Base-by-base conservation (phyloP, 176 grass and related monocot species). In the Ensete ventricosum region DNA sequence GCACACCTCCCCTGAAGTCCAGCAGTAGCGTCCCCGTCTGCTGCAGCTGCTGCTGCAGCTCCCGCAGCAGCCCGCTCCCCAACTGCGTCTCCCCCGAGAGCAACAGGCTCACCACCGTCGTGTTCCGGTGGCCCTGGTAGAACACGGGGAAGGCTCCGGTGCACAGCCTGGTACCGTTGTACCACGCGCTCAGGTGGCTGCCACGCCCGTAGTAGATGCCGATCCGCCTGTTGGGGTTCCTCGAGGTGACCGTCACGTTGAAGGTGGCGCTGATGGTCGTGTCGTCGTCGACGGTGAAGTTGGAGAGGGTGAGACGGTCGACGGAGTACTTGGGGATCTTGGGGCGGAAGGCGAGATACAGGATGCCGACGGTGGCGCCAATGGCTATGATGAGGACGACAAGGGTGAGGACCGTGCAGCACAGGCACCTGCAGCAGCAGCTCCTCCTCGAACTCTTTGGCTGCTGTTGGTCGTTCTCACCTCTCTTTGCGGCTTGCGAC, bases 61-160 rank as follows among this genome's bases (percentile, higher is more conserved):
- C 82, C 43, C 14, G 27, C 14, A 84, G 66, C 11, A 99, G 77
- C 50, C 52, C 78, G 49, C 88, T 79, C 24, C 87, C 83, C 34
- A 94, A 60, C 34, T 77, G 9, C 9, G 88, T 83, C 78, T 84
- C 76, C 1, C 95, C 95, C 10, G 76, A 1, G 10, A 99, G 80
- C 25, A 57, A 14, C 78, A 99, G 29, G 12, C 50, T 24, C 0
- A 88, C 78, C 50, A 43, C 72, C 53, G 89, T 86, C 11, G 84
- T 99, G 81, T 74, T 89, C 43, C 73, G 84, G 83, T 94, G 95
- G 24, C 95, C 95, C 86, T 99, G 95, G 86, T 89, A 99, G 50
- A 99, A 84, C 75, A 34, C 25, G 3, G 95, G 95, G 87, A 87
- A 99, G 14, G 48, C 29, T 53, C 95, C 95, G 51, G 75, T 20